A percentile compares a stretch with the other conserved stretches of the same genome.
Conservation (phyloP, 2,329 filamentous ascomycete species). For the Calonectria leucothoes region DNA sequence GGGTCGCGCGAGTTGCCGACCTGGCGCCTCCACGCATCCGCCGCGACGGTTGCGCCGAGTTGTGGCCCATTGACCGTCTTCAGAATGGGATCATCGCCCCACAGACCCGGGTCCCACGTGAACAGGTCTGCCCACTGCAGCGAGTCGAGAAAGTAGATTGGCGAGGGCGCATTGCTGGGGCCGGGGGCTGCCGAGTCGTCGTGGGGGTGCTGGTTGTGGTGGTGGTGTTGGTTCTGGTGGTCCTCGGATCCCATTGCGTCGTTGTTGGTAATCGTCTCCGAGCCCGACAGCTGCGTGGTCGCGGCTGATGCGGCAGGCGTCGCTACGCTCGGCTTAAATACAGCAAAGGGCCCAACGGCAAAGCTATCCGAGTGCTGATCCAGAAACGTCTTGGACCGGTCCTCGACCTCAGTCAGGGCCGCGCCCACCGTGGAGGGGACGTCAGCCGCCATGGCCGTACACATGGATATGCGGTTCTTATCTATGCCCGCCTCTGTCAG, state of each 20-base stretch:
- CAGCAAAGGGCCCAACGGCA: conserved; percentile 30
- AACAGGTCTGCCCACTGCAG: conserved; percentile 36
- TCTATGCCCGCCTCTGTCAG: not conserved
- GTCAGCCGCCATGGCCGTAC: conserved; percentile 20
- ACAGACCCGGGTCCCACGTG: conserved; percentile 35
- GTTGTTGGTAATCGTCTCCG: conserved; percentile 17
- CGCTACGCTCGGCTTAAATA: conserved; percentile 24
- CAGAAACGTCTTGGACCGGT: conserved; percentile 25
- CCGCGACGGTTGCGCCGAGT: not conserved
- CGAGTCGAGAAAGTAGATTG: conserved; percentile 26
- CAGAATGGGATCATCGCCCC: not conserved
- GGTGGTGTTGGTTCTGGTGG: too few relatives aligned
- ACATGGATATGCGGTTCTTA: conserved; percentile 27
- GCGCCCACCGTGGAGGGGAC: conserved; percentile 31
- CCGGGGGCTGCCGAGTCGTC: not conserved
- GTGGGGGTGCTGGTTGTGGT: too few relatives aligned
- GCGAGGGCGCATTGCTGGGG: rapidly evolving
- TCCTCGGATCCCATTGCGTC: not conserved
- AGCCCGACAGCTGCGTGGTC: not conserved
- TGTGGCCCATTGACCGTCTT: not conserved
- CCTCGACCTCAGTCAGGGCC: conserved; percentile 31
- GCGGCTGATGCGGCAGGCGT: not conserved
- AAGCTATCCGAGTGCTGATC: conserved; percentile 1
- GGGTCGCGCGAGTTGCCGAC: conserved; percentile 29
- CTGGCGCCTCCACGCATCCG: conserved; percentile 3